These are phyloP conservation scores for Lachancea thermotolerans DNA, from an alignment of 805 yeast genomes.

Conservation along the genomic window DNA sequence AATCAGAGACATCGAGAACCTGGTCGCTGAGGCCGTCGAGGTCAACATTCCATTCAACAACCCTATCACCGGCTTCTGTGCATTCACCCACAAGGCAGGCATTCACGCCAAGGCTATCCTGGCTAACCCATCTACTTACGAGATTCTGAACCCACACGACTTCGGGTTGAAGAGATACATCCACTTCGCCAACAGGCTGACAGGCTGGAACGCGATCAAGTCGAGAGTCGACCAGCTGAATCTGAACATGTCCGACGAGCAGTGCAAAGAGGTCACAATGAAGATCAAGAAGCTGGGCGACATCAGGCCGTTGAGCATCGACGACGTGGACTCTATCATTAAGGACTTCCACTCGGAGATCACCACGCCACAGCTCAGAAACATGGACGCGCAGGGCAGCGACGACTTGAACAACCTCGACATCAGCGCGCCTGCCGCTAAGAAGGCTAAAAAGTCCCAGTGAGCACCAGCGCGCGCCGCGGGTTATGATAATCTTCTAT, in stretches of 20 bases:
- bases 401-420: constrained; percentile 20
- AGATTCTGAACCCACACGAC: constrained; percentile 88
- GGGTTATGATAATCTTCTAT: neutral
- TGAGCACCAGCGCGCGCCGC: neutral
- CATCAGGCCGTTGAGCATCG: constrained; percentile 87
- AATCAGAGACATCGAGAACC: constrained; percentile 88
- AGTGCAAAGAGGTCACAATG: constrained; percentile 88
- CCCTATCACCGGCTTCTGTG: constrained; percentile 99
- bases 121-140: constrained; percentile 98
- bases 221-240: constrained; percentile 96
- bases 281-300: constrained; percentile 94
- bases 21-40: constrained; percentile 96
- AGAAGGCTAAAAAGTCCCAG: constrained; percentile 25
- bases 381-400: constrained; percentile 20
- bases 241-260: constrained; percentile 81
- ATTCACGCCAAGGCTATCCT: constrained; percentile 97
- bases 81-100: constrained; percentile 99
- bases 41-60: constrained; percentile 97
- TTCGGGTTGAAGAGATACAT: constrained; percentile 94
- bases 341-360: constrained; percentile 84
- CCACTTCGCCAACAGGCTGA: constrained; percentile 95
- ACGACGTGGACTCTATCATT: constrained; percentile 95
- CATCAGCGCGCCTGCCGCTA: constrained; percentile 26
- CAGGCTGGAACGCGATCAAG: constrained; percentile 99
- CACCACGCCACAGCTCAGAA: constrained; percentile 43